Conservation (phyloP, 257 asterid species). For the Solanum commersonii region DNA sequence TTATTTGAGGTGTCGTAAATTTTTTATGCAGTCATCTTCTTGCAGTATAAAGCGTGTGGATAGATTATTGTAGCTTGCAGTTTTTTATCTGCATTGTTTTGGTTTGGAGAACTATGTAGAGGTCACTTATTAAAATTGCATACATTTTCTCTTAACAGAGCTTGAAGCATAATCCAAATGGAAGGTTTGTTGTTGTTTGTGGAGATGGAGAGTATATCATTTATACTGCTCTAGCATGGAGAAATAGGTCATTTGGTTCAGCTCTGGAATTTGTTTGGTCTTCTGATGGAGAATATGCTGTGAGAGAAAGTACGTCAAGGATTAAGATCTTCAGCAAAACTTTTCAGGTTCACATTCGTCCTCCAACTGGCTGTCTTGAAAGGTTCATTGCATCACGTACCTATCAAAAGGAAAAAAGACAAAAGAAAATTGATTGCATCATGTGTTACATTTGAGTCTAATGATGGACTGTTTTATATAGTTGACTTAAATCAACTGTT, state of each 20-base stretch:
- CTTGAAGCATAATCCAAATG: slow-evolving; percentile 97
- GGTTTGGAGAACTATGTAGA: background rate
- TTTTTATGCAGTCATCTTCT: background rate
- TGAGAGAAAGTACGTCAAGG: slow-evolving; percentile 91
- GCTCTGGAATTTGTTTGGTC: slow-evolving; percentile 99
- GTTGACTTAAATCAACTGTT: background rate
- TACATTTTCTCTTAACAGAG: slow-evolving; percentile 31
- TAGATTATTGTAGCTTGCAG: background rate
- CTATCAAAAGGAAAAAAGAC: background rate
- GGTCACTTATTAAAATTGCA: background rate
- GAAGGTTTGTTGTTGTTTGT: slow-evolving; percentile 95
- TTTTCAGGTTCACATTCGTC: slow-evolving; percentile 48
- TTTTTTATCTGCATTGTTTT: background rate
- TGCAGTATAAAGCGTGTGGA: background rate
- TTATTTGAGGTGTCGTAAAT: background rate
- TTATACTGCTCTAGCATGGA: slow-evolving; percentile 99
- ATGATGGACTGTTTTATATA: background rate
- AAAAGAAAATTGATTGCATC: background rate
- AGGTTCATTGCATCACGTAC: background rate
- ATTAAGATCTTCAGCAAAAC: slow-evolving; percentile 78
- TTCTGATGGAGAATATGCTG: slow-evolving; percentile 94
- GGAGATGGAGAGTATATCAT: slow-evolving; percentile 97
- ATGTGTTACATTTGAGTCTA: background rate
- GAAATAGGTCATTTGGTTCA: slow-evolving; percentile 92
- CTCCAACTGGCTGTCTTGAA: background rate